Percentiles rank a stretch among this genome's conserved stretches.
phyloP scores from a whole-genome alignment of 129 eudicot species.

The Mikania micrantha region DNA sequence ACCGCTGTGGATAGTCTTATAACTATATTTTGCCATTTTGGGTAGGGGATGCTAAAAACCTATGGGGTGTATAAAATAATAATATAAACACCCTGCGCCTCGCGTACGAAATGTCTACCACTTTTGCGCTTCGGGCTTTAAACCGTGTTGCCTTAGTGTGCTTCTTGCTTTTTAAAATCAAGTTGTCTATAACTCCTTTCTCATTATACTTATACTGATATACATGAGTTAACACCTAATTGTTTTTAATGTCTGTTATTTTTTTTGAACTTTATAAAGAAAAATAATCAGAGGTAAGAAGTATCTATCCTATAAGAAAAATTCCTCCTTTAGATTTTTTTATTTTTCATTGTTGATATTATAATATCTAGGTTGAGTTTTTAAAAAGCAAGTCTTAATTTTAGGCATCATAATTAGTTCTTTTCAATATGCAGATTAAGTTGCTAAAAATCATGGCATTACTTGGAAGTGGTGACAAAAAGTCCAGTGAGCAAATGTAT shows the following conservation, averaged over 20 bases:
- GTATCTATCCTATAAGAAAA: neutral
- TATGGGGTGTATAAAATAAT: too few species aligned
- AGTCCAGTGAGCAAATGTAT: constrained; percentile 92
- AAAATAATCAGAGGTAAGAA: neutral
- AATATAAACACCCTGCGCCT: too few species aligned
- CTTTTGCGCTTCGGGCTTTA: too few species aligned
- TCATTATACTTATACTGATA: too few species aligned
- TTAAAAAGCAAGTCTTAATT: neutral
- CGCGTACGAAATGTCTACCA: too few species aligned
- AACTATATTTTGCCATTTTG: too few species aligned
- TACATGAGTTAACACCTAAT: neutral
- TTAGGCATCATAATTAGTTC: neutral
- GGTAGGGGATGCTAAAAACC: too few species aligned
- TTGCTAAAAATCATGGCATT: constrained; percentile 75
- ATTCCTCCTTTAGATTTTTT: neutral
- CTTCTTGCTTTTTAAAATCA: too few species aligned
- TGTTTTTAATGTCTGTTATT: neutral
- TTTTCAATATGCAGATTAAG: constrained; percentile 59
- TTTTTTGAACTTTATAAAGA: neutral
- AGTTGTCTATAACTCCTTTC: too few species aligned
- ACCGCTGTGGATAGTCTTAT: too few species aligned
- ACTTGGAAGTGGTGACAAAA: constrained; percentile 91
- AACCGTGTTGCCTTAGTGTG: too few species aligned
- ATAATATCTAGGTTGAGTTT: neutral
- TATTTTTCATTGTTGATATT: neutral